Evolutionary conservation across 1,139 yeast species (phyloP).

Genomic region (Blastobotrys ciferrii): DNA sequence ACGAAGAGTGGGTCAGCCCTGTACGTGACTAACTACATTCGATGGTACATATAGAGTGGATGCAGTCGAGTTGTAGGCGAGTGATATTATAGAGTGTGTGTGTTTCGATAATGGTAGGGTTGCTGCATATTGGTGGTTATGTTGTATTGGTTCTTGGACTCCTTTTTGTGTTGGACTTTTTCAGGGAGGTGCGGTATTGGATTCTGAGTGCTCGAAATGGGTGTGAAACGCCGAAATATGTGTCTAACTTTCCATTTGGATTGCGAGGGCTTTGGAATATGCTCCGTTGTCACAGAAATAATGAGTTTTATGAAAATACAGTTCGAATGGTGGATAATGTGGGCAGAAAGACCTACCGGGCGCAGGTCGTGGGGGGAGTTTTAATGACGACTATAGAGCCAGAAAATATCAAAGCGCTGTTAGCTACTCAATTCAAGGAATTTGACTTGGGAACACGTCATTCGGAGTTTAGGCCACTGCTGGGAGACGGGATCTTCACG

Average conservation of each 20-base stretch:
- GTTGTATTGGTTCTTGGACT: not conserved
- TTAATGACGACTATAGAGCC: conserved; percentile 44
- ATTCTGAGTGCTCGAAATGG: not conserved
- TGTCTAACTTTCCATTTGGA: not conserved
- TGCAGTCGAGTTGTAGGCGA: too few species aligned
- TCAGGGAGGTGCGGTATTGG: not conserved
- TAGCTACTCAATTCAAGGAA: conserved; percentile 46
- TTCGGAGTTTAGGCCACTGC: conserved; percentile 41
- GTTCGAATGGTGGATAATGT: not conserved
- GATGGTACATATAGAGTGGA: too few species aligned
- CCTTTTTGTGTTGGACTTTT: not conserved
- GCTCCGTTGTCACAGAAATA: not conserved
- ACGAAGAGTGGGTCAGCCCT: too few species aligned
- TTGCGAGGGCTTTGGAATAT: not conserved
- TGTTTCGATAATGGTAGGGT: too few species aligned
- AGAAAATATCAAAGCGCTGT: conserved; percentile 39
- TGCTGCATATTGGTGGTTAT: too few species aligned
- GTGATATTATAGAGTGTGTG: too few species aligned
- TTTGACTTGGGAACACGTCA: conserved; percentile 53
- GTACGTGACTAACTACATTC: too few species aligned
- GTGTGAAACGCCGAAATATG: not conserved
- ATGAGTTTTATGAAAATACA: not conserved
- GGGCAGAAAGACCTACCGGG: conserved; percentile 19
- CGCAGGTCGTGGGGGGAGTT: conserved; percentile 15
- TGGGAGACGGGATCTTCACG: conserved; percentile 60